These are phyloP conservation scores for Septoria linicola DNA, from an alignment of 2,329 filamentous ascomycete species.

Conservation along the genomic window DNA sequence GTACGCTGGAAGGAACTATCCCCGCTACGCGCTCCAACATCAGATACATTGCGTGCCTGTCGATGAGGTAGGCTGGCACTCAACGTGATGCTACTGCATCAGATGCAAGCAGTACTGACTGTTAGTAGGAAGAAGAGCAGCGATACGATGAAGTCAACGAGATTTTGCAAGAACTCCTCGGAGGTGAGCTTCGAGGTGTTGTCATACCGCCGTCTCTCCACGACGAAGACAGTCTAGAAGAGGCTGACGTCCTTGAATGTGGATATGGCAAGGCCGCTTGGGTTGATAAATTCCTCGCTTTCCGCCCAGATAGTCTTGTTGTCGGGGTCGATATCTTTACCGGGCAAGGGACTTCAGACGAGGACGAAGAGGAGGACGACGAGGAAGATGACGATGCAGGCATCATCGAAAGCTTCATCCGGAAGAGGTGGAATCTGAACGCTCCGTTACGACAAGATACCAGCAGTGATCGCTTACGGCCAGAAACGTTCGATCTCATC, in stretches of 20 bases:
- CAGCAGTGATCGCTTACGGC: constrained; percentile 25
- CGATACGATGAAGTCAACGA: constrained; percentile 33
- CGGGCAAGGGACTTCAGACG: constrained; percentile 27
- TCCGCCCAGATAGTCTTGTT: constrained; percentile 15
- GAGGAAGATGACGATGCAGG: constrained; percentile 26
- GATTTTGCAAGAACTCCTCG: constrained; percentile 31
- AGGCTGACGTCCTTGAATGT: constrained; percentile 37
- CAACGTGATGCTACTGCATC: not conserved
- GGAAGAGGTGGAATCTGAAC: constrained; percentile 40
- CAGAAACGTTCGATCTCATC: constrained; percentile 72
- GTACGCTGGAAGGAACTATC: constrained; percentile 29
- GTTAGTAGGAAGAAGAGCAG: constrained; percentile 32
- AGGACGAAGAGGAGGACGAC: constrained; percentile 26
- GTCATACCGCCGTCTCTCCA: constrained; percentile 25
- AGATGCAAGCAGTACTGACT: constrained; percentile 12
- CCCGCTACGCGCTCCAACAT: constrained; percentile 30
- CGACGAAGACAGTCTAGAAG: constrained; percentile 24
- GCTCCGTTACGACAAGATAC: constrained; percentile 30
- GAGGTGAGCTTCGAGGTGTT: constrained; percentile 14
- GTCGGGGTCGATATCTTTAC: constrained; percentile 37
- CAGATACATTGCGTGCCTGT: constrained; percentile 36
- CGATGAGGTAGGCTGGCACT: constrained; percentile 35
- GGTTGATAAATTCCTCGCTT: constrained; percentile 40
- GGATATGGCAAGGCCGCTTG: constrained; percentile 37
- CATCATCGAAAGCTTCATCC: constrained; percentile 30